Conservation (phyloP, 441 rosid species). For the Gossypium davidsonii region DNA sequence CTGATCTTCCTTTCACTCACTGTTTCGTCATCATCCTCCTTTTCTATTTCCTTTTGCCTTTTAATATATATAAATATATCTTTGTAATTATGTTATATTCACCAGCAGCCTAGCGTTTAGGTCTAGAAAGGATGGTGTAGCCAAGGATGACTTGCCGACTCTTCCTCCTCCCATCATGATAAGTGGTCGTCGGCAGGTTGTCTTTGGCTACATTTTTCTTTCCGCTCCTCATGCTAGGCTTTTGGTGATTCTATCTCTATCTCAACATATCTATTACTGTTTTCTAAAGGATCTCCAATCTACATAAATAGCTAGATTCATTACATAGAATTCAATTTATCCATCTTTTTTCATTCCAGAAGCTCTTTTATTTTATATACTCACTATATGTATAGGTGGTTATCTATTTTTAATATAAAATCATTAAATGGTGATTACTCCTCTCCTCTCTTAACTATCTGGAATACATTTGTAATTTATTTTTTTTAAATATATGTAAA, state of each 20-base stretch:
- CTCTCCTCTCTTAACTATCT: too few relatives aligned
- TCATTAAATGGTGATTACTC: too few relatives aligned
- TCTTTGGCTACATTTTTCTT: slow-evolving; percentile 45
- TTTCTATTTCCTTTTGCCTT: not conserved
- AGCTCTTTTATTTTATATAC: too few relatives aligned
- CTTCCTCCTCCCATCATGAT: not conserved
- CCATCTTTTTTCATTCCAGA: not conserved
- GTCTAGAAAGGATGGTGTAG: slow-evolving; percentile 37
- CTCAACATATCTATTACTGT: not conserved
- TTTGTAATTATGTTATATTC: not conserved
- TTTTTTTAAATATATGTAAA: too few relatives aligned
- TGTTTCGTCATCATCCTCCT: not conserved
- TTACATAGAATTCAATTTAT: not conserved
- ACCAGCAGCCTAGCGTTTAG: slow-evolving; percentile 31
- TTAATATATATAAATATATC: too few relatives aligned
- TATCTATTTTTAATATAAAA: too few relatives aligned
- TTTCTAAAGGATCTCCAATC: not conserved
- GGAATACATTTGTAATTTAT: too few relatives aligned
- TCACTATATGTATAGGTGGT: too few relatives aligned
- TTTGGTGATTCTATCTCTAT: slow-evolving; percentile 18
- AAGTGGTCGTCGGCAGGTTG: slow-evolving; percentile 34
- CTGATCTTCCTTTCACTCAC: not conserved
- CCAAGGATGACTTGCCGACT: slow-evolving; percentile 67
- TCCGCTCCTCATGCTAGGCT: slow-evolving; percentile 37
- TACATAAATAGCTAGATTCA: not conserved